Conservation (phyloP, 2,329 filamentous ascomycete genomes). For the Alternaria viburni region DNA sequence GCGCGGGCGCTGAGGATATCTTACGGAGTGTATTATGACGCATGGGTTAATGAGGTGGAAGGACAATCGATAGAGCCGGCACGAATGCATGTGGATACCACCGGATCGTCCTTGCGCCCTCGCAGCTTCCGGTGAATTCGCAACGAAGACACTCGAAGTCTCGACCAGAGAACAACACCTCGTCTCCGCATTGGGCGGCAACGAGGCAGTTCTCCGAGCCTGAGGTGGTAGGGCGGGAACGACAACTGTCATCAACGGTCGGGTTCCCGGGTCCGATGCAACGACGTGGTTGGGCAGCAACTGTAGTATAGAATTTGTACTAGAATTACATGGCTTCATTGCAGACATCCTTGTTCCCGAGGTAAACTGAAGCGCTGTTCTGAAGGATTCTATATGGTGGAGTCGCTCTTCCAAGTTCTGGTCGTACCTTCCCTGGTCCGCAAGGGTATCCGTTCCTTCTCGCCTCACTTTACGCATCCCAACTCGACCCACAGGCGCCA, state of each 20-base stretch:
- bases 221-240: constrained; percentile 22
- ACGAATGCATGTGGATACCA: constrained; percentile 29
- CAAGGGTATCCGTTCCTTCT: constrained; percentile 15
- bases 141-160: constrained; percentile 16
- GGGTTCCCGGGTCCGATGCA: constrained; percentile 11
- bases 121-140: constrained; percentile 20
- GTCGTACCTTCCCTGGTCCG: neutral
- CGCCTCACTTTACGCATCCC: constrained; percentile 21
- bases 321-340: constrained; percentile 26
- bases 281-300: constrained; percentile 30
- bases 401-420: constrained; percentile 6
- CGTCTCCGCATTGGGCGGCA: constrained; percentile 29
- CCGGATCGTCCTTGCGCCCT: constrained; percentile 19
- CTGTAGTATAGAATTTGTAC: constrained; percentile 26
- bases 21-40: constrained; percentile 33
- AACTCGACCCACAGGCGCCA: constrained; percentile 7
- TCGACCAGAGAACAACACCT: constrained; percentile 11
- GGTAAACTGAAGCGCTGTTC: constrained; percentile 1
- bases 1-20: constrained; percentile 42
- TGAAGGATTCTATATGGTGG: constrained; percentile 10
- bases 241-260: constrained; percentile 29
- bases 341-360: constrained; percentile 7
- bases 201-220: constrained; percentile 18
- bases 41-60: constrained; percentile 25
- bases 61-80: constrained; percentile 18